These are phyloP conservation scores for Sphagnurus paluster DNA, from an alignment of 1,284 basidiomycete species.

Conservation along the genomic window DNA sequence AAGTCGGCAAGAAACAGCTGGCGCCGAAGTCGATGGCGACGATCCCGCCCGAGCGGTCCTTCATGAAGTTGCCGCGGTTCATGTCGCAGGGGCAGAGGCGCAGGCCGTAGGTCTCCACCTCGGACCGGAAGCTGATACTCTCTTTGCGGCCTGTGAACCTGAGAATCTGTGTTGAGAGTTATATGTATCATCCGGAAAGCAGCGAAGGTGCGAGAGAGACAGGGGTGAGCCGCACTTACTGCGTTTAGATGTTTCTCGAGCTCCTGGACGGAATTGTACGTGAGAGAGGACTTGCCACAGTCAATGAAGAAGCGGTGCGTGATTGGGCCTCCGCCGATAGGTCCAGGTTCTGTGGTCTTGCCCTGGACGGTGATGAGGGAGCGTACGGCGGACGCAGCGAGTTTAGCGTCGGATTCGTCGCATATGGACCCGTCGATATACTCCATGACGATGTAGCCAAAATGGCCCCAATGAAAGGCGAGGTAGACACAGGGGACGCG, in stretches of 20 bases:
- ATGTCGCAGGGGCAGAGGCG: background rate
- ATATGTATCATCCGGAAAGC: background rate
- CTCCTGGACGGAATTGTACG: background rate
- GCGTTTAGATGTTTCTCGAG: background rate
- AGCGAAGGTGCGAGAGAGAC: background rate
- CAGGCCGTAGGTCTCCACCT: background rate
- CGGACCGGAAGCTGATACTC: background rate
- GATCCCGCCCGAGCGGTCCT: background rate
- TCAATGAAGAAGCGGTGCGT: background rate
- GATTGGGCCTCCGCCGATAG: background rate
- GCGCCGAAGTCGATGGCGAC: background rate
- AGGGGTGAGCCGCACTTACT: background rate
- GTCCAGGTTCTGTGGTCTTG: background rate
- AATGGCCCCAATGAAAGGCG: background rate
- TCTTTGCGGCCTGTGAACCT: background rate
- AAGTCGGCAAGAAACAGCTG: background rate
- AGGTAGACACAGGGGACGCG: background rate
- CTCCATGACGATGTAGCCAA: conserved; percentile 1
- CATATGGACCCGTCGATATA: background rate
- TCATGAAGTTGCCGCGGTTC: background rate
- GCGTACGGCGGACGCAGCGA: background rate
- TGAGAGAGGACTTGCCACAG: background rate
- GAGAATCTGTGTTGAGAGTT: background rate
- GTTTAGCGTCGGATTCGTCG: background rate
- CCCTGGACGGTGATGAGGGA: background rate